Evolutionary conservation across 768 basidiomycete genomes (phyloP).

Genomic region (Dioszegia aurantiaca): DNA sequence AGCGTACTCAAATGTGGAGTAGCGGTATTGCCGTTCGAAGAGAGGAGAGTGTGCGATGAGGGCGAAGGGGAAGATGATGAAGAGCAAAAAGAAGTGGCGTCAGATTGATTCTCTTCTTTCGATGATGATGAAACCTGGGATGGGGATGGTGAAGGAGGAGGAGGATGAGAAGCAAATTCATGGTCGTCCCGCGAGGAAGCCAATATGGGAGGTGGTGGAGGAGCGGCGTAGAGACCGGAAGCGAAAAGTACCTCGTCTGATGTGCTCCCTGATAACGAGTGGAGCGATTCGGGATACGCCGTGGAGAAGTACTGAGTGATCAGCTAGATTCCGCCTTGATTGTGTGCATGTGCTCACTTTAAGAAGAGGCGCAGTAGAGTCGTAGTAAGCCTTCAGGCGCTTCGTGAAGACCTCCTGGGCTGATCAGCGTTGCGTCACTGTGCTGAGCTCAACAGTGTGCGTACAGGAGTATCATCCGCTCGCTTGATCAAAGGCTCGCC

Average conservation of each 20-base stretch:
- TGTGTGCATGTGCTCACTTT: conserved; percentile 28
- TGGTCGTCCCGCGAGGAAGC: conserved; percentile 1
- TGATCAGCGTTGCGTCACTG: not conserved
- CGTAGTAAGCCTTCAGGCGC: conserved; percentile 51
- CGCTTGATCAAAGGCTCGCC: conserved; percentile 51
- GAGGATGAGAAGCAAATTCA: conserved; percentile 3
- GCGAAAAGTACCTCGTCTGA: conserved; percentile 53
- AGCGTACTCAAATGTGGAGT: conserved; percentile 18
- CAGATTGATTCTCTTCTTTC: conserved; percentile 9
- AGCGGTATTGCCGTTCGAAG: not conserved
- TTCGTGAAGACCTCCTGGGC: conserved; percentile 50
- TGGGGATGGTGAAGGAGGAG: not conserved
- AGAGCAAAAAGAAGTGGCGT: conserved; percentile 7
- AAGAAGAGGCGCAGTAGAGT: conserved; percentile 51
- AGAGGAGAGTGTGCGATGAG: conserved; percentile 12
- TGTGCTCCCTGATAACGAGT: conserved; percentile 49
- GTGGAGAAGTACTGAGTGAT: conserved; percentile 45
- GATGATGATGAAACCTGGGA: not conserved
- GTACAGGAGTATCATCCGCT: conserved; percentile 53
- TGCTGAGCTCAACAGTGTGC: conserved; percentile 7
- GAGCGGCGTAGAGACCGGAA: conserved; percentile 19
- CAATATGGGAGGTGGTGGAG: conserved; percentile 14
- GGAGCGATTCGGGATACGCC: conserved; percentile 43
- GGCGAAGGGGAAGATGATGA: conserved; percentile 15
- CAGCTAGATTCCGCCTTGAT: not conserved